Evolutionary conservation across 805 yeast species (phyloP).

Genomic region (Yarrowia divulgata): DNA sequence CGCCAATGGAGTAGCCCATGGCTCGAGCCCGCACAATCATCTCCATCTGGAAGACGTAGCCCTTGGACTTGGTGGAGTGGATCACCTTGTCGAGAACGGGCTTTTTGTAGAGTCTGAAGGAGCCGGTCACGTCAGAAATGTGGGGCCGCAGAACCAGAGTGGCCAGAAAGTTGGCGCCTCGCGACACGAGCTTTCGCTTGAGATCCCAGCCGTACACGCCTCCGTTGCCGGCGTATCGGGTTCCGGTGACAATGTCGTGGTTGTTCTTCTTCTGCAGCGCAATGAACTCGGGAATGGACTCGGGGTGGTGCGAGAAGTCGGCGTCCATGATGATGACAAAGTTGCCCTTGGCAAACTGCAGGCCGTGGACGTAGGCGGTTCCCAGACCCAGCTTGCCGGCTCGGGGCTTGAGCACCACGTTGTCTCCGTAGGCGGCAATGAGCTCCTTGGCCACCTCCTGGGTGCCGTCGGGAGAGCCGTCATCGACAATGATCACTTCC

Average conservation of each 20-base stretch:
- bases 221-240: conserved; percentile 80
- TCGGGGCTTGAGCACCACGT: conserved; percentile 70
- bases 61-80: conserved; percentile 72
- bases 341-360: conserved; percentile 73
- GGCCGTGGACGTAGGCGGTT: conserved; percentile 81
- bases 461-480: conserved; percentile 82
- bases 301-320: conserved; percentile 82
- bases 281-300: conserved; percentile 78
- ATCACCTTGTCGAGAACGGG: conserved; percentile 70
- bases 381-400: conserved; percentile 82
- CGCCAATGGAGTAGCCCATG: conserved; percentile 75
- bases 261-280: conserved; percentile 59
- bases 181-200: conserved; percentile 75
- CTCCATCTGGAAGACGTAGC: conserved; percentile 87
- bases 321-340: conserved; percentile 85
- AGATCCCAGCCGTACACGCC: conserved; percentile 88
- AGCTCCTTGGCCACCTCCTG: conserved; percentile 68
- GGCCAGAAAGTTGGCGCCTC: conserved; percentile 83
- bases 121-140: conserved; percentile 78
- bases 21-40: conserved; percentile 84
- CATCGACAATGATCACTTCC: conserved; percentile 82
- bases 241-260: conserved; percentile 57
- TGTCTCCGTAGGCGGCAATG: conserved; percentile 62
- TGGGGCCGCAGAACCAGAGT: conserved; percentile 72
- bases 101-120: conserved; percentile 77